These are phyloP conservation scores for Sechiopsis laciniata DNA, from an alignment of 306 rosid genomes.

Conservation along the genomic window DNA sequence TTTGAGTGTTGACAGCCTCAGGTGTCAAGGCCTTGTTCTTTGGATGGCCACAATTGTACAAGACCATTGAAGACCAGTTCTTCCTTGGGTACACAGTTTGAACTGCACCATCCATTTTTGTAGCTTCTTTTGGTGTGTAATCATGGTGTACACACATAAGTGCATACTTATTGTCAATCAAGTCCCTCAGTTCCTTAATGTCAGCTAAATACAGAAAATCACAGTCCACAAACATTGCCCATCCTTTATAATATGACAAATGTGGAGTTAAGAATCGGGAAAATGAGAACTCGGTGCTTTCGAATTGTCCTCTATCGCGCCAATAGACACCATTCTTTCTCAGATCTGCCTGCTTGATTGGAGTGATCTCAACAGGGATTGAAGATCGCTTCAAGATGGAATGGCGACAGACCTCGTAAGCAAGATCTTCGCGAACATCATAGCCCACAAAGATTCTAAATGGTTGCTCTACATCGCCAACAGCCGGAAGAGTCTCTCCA, in stretches of 20 bases:
- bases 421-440: slow-evolving; percentile 54
- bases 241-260: slow-evolving; percentile 50
- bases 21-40: slow-evolving; percentile 49
- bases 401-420: slow-evolving; percentile 49
- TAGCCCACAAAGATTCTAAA: slow-evolving; percentile 66
- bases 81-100: slow-evolving; percentile 67
- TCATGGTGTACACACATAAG: slow-evolving; percentile 71
- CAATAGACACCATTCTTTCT: slow-evolving; percentile 44
- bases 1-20: slow-evolving; percentile 49
- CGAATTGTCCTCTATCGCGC: slow-evolving; percentile 60
- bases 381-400: slow-evolving; percentile 55
- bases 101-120: slow-evolving; percentile 70
- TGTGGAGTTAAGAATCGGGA: slow-evolving; percentile 57
- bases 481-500: slow-evolving; percentile 27
- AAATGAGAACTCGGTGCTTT: slow-evolving; percentile 70
- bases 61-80: slow-evolving; percentile 76
- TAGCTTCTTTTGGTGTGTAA: slow-evolving; percentile 58
- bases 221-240: slow-evolving; percentile 78
- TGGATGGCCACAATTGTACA: slow-evolving; percentile 58
- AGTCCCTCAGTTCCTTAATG: slow-evolving; percentile 49
- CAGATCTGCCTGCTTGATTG: slow-evolving; percentile 60
- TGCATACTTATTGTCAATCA: slow-evolving; percentile 47
- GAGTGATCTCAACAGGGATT: slow-evolving; percentile 56
- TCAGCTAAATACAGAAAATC: slow-evolving; percentile 60
- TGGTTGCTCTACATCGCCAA: slow-evolving; percentile 30